Percentiles rank a stretch among this genome's conserved stretches.
phyloP scores from a whole-genome alignment of 2,329 filamentous ascomycete genomes.

The Colletotrichum sp. region DNA sequence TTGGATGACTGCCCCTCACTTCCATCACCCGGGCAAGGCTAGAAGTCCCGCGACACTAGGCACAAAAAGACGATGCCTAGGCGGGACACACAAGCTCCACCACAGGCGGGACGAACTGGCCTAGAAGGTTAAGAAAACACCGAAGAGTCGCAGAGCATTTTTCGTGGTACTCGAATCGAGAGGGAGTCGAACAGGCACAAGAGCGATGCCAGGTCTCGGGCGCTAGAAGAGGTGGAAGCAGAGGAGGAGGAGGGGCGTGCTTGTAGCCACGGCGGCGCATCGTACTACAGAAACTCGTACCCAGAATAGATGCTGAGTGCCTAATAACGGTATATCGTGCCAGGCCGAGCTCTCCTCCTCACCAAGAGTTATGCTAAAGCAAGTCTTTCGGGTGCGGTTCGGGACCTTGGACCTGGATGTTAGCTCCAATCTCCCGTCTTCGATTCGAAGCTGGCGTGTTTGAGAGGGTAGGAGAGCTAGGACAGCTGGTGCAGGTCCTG shows the following conservation, averaged over 20 bases:
- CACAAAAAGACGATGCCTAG: neutral
- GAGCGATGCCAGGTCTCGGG: neutral
- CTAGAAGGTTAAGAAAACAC: neutral
- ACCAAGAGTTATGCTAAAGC: neutral
- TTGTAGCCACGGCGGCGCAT: neutral
- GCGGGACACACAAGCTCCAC: neutral
- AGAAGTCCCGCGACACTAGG: neutral
- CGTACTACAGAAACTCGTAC: neutral
- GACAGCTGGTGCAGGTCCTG: neutral
- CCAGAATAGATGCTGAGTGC: slow-evolving; percentile 13
- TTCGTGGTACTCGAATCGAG: neutral
- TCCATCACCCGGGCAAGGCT: neutral
- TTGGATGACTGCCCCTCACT: neutral
- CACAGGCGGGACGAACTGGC: neutral
- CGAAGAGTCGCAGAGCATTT: neutral
- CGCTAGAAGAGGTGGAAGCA: neutral
- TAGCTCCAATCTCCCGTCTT: neutral
- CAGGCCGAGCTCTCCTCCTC: neutral
- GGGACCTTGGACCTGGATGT: neutral
- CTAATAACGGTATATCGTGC: neutral
- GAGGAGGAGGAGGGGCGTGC: neutral
- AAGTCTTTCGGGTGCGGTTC: neutral
- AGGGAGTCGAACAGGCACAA: neutral
- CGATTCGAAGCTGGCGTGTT: slow-evolving; percentile 7
- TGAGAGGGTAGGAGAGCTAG: neutral